Evolutionary conservation across 768 basidiomycete genomes (phyloP), one percentile per base, ranked within the genome.

Genomic region (Leucocoprinus birnbaumii): DNA sequence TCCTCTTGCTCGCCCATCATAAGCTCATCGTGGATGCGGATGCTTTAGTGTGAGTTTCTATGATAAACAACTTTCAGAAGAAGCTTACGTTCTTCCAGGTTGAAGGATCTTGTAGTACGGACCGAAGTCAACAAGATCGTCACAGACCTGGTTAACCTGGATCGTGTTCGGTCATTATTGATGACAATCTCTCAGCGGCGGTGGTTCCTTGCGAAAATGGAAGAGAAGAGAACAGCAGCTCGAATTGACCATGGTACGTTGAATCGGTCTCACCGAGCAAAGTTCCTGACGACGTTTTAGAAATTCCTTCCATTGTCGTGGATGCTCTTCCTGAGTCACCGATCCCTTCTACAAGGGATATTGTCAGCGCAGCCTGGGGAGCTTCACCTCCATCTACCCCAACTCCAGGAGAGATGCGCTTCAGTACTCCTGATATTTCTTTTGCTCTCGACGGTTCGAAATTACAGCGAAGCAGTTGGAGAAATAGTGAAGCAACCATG

Each of bases 21-120:
- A 94, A 91, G 68, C 72, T 98, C 49, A 93, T 98, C 59, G 81
- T 91, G 48, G 94, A 97, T 69, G 83, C 82, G 24, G 89, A 93
- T 26, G 95, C 95, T 13, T 72, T 98, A 22, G 80, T 85, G 95
- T 96, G 68, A 66, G 91, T 81, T n/a, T n/a, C n/a, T n/a, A n/a
- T n/a, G n/a, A n/a, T n/a, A n/a, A n/a, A n/a, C n/a, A n/a, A n/a
- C n/a, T n/a, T n/a, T n/a, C n/a, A n/a, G n/a, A n/a, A n/a, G n/a
- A n/a, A n/a, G n/a, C n/a, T n/a, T n/a, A n/a, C n/a, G n/a, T n/a
- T 41, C 37, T 21, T 21, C 2, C 59, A 97, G 94, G 31, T 66
- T 96, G 53, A 86, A 91, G 57, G 94, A 97, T 55, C 78, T 94
- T 1, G 82, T 93, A 11, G 75, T 77, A 18, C 75, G 94, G 51